A percentile compares a stretch with the other conserved stretches of the same genome.
phyloP scores from a whole-genome alignment of 805 yeast species.

The Ogataea corticis region DNA sequence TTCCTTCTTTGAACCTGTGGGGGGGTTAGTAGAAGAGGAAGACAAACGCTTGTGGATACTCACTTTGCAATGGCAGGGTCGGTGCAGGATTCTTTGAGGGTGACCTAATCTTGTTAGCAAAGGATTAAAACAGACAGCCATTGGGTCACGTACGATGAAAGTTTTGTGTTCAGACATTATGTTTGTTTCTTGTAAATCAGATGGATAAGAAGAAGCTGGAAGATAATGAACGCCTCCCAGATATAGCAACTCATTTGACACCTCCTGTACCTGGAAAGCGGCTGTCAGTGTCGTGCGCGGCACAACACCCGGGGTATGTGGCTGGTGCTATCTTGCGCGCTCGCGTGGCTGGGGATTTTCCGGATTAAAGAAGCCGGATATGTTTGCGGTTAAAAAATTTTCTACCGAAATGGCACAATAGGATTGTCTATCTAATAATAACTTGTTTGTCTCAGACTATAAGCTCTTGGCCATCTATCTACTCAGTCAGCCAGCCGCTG shows the following conservation, averaged over 20 bases:
- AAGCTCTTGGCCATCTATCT: no score
- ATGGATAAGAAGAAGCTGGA: not conserved
- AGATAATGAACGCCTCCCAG: not conserved
- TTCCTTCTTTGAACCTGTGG: constrained; percentile 45
- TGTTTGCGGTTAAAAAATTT: no score
- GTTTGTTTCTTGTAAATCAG: not conserved
- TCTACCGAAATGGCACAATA: no score
- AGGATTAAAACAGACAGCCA: not conserved
- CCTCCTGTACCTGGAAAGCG: constrained; percentile 5
- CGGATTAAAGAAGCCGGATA: no score
- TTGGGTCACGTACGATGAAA: constrained; percentile 30
- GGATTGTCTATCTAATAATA: no score
- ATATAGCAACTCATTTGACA: constrained; percentile 3
- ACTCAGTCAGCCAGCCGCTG: no score
- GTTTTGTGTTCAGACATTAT: constrained; percentile 29
- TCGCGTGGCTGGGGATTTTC: no score
- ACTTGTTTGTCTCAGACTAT: no score
- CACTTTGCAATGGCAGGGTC: constrained; percentile 34
- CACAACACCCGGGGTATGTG: not conserved
- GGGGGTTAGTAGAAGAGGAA: no score
- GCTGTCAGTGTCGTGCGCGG: not conserved
- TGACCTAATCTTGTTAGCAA: constrained; percentile 29
- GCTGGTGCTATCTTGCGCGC: no score
- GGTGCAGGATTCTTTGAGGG: constrained; percentile 39
- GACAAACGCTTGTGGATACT: no score